Conservation (phyloP, 176 grass and related monocot genomes). For the Oryza glaberrima region DNA sequence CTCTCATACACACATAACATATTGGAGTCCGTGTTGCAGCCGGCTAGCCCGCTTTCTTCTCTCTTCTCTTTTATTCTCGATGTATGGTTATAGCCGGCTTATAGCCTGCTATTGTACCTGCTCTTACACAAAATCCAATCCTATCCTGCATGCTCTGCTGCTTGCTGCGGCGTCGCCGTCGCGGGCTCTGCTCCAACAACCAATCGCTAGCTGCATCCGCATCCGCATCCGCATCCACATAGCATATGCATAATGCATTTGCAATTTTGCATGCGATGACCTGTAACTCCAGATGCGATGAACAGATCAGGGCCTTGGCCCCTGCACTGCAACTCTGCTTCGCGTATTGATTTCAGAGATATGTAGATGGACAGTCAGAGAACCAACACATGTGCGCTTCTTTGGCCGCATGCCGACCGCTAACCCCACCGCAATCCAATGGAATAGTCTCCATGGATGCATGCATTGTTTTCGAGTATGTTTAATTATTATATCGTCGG, state of each 20-base stretch:
- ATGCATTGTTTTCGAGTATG: neutral
- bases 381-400: neutral
- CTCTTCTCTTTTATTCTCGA: too few species aligned
- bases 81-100: too few species aligned
- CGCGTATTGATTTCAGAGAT: neutral
- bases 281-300: neutral
- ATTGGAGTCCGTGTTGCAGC: too few species aligned
- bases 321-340: neutral
- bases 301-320: neutral
- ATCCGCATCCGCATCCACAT: too few species aligned
- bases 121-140: too few species aligned
- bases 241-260: too few species aligned
- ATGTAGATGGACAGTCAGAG: neutral
- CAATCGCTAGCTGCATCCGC: neutral
- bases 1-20: too few species aligned
- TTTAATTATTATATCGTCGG: neutral
- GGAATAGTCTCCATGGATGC: neutral
- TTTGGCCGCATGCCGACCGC: slow-evolving; percentile 1
- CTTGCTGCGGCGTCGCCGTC: neutral
- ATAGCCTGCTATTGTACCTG: too few species aligned
- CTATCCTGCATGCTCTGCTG: neutral
- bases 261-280: neutral
- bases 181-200: neutral
- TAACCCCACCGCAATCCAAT: neutral
- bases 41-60: too few species aligned